Evolutionary conservation across 768 basidiomycete genomes (phyloP).

Genomic region (Boletellus ananiceps): DNA sequence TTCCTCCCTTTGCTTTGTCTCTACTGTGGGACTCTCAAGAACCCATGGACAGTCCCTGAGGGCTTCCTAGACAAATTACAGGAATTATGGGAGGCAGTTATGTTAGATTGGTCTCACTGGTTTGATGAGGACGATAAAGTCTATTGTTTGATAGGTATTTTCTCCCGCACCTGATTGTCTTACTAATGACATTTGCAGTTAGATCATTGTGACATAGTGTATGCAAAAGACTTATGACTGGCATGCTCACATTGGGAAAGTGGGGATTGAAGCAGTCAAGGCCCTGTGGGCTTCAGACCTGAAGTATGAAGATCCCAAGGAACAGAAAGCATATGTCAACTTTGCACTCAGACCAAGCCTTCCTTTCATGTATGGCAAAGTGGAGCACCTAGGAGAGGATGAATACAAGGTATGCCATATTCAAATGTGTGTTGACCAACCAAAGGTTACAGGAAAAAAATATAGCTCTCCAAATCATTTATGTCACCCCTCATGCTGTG

Average conservation of each 20-base stretch:
- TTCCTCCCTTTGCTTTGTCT: neutral
- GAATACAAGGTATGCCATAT: neutral
- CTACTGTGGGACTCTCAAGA: neutral
- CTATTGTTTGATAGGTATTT: neutral
- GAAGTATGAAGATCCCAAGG: neutral
- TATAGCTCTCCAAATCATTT: neutral
- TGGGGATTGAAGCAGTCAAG: neutral
- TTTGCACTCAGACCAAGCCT: neutral
- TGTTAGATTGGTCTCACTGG: neutral
- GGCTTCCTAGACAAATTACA: neutral
- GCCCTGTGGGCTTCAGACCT: neutral
- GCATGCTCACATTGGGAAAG: neutral
- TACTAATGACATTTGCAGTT: no score
- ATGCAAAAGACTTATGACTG: constrained; percentile 2
- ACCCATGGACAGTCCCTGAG: neutral
- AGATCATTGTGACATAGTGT: neutral
- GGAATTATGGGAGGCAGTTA: neutral
- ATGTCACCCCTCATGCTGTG: neutral
- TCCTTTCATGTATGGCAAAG: neutral
- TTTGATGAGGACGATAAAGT: neutral
- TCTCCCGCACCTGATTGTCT: no score
- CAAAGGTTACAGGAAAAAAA: neutral
- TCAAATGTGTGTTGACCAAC: neutral
- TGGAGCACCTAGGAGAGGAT: neutral
- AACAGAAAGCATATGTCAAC: neutral